Evolutionary conservation across 2,329 filamentous ascomycete genomes (phyloP).

Genomic region (Aspergillus intermedius): DNA sequence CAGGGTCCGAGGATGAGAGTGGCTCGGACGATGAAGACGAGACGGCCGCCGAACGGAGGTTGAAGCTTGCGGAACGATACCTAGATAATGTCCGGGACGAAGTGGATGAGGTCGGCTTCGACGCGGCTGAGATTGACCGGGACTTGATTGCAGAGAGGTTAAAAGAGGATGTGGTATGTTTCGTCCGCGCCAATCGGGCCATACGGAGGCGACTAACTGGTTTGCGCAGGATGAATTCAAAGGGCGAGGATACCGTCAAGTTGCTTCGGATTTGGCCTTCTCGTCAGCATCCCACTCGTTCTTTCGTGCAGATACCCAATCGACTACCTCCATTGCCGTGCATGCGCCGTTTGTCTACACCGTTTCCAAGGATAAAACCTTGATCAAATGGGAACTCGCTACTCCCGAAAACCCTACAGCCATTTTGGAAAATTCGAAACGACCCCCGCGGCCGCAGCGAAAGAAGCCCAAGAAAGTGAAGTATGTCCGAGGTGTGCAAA

Average conservation of each 20-base stretch:
- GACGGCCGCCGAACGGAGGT: slow-evolving; percentile 79
- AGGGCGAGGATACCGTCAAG: slow-evolving; percentile 76
- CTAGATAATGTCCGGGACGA: slow-evolving; percentile 82
- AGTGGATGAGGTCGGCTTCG: slow-evolving; percentile 77
- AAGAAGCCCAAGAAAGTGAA: slow-evolving; percentile 41
- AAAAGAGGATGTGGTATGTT: slow-evolving; percentile 71
- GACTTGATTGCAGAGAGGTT: slow-evolving; percentile 87
- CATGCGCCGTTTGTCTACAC: slow-evolving; percentile 80
- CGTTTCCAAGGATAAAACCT: slow-evolving; percentile 71
- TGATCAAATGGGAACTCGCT: slow-evolving; percentile 86
- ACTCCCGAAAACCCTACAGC: slow-evolving; percentile 27
- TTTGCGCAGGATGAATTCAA: slow-evolving; percentile 64
- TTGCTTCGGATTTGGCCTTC: slow-evolving; percentile 69
- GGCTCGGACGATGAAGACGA: slow-evolving; percentile 67
- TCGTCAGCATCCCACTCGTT: slow-evolving; percentile 59
- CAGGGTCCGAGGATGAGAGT: slow-evolving; percentile 43
- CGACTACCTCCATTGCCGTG: slow-evolving; percentile 72
- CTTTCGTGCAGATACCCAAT: slow-evolving; percentile 71
- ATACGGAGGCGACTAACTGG: slow-evolving; percentile 8
- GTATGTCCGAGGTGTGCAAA: slow-evolving; percentile 45
- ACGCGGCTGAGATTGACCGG: slow-evolving; percentile 86
- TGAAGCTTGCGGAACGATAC: slow-evolving; percentile 86
- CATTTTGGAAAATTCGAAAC: slow-evolving; percentile 53
- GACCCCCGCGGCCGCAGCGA: slow-evolving; percentile 45
- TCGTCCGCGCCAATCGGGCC: not conserved